Conservation (phyloP, 2,329 filamentous ascomycete species). For the Fusarium beomiforme region DNA sequence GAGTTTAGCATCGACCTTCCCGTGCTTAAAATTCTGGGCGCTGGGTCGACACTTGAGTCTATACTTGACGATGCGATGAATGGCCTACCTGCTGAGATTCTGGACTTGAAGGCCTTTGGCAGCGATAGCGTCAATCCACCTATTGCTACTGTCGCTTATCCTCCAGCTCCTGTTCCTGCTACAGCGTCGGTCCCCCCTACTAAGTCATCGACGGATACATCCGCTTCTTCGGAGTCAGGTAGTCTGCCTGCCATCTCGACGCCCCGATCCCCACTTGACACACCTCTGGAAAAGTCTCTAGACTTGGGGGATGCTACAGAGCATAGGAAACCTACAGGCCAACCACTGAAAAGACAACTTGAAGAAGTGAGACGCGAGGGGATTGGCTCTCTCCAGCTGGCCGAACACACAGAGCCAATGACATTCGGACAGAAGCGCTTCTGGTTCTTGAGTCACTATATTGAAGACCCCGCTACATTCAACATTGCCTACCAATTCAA, state of each 20-base stretch:
- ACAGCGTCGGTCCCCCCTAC: background rate
- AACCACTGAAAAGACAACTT: background rate
- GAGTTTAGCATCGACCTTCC: constrained; percentile 56
- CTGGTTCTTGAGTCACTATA: background rate
- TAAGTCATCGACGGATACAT: background rate
- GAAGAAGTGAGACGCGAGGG: background rate
- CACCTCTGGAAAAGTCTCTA: background rate
- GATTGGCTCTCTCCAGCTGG: background rate
- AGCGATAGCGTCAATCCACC: background rate
- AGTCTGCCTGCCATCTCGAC: background rate
- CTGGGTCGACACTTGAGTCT: background rate
- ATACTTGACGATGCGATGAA: background rate
- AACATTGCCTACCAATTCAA: background rate
- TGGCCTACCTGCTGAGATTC: background rate
- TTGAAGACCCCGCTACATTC: background rate
- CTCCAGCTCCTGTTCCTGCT: background rate
- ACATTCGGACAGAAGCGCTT: background rate
- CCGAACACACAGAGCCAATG: background rate
- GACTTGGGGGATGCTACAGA: background rate
- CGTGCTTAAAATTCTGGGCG: constrained; percentile 50
- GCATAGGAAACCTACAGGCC: background rate
- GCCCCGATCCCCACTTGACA: background rate
- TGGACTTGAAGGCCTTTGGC: background rate
- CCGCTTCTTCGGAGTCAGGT: background rate
- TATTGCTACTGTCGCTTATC: background rate